Conservation (phyloP, 2,329 filamentous ascomycete species). For the Aspergillus tanneri region DNA sequence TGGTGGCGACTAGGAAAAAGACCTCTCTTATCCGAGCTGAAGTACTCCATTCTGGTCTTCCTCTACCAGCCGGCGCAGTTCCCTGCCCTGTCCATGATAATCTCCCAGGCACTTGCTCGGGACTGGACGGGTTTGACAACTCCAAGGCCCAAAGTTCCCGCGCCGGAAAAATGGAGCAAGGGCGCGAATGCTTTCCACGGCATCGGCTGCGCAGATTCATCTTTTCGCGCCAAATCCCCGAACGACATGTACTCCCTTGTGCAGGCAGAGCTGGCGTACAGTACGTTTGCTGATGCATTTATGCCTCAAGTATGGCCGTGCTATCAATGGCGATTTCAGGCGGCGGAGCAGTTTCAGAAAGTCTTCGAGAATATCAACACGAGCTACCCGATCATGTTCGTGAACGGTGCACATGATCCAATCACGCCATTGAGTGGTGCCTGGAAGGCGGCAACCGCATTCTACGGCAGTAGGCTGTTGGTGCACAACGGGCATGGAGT, state of each 20-base stretch:
- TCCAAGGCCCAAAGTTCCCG: background rate
- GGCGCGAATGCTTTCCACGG: slow-evolving; percentile 2
- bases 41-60: background rate
- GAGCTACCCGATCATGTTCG: slow-evolving; percentile 4
- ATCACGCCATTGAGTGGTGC: slow-evolving; percentile 4
- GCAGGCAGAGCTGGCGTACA: background rate
- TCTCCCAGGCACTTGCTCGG: background rate
- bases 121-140: background rate
- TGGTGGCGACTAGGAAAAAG: slow-evolving; percentile 1
- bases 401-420: slow-evolving; percentile 3
- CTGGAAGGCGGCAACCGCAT: background rate
- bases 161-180: background rate
- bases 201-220: slow-evolving; percentile 1
- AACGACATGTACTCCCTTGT: slow-evolving; percentile 5
- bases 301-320: slow-evolving; percentile 6
- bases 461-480: background rate
- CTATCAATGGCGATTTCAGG: slow-evolving; percentile 3
- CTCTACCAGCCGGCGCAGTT: slow-evolving; percentile 5
- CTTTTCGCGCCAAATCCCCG: background rate
- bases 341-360: slow-evolving; percentile 1
- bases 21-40: background rate
- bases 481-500: slow-evolving; percentile 7
- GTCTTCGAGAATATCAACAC: slow-evolving; percentile 4
- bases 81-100: background rate
- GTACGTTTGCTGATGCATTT: slow-evolving; percentile 4